Percentiles rank a stretch among this genome's conserved stretches.
Evolutionary conservation across 805 yeast species (phyloP).

Genomic region (Myxozyma melibiosi): DNA sequence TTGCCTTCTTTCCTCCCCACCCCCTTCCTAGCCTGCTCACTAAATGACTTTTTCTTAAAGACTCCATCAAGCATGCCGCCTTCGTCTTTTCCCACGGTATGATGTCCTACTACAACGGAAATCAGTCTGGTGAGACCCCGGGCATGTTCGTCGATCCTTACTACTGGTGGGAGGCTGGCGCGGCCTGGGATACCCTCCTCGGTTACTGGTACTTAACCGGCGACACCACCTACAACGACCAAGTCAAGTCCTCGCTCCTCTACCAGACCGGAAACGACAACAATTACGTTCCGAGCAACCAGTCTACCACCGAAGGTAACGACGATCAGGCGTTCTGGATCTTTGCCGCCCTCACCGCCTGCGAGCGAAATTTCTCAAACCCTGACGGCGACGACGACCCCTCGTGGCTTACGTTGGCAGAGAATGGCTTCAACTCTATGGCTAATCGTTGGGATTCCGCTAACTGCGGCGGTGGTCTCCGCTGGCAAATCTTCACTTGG

Average conservation of each 20-base stretch:
- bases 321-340: conserved; percentile 99
- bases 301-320: conserved; percentile 91
- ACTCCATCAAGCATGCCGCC: conserved; percentile 54
- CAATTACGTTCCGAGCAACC: conserved; percentile 85
- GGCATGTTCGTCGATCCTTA: conserved; percentile 90
- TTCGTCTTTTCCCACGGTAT: conserved; percentile 59
- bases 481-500: conserved; percentile 97
- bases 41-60: too few relatives aligned
- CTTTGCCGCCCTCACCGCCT: conserved; percentile 85
- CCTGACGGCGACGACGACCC: conserved; percentile 60
- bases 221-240: conserved; percentile 64
- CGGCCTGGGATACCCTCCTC: conserved; percentile 76
- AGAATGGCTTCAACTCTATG: conserved; percentile 91
- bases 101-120: conserved; percentile 69
- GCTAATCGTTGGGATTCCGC: conserved; percentile 78
- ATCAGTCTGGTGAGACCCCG: conserved; percentile 67
- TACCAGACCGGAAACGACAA: conserved; percentile 72
- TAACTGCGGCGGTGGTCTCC: conserved; percentile 80
- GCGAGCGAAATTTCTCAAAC: conserved; percentile 80
- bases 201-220: conserved; percentile 75
- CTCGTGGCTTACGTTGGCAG: conserved; percentile 81
- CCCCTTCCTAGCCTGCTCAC: too few relatives aligned
- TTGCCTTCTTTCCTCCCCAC: too few relatives aligned
- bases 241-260: conserved; percentile 62
- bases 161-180: conserved; percentile 97